Base-by-base conservation (phyloP, 2,329 filamentous ascomycete genomes). In the Fusarium siculi region DNA sequence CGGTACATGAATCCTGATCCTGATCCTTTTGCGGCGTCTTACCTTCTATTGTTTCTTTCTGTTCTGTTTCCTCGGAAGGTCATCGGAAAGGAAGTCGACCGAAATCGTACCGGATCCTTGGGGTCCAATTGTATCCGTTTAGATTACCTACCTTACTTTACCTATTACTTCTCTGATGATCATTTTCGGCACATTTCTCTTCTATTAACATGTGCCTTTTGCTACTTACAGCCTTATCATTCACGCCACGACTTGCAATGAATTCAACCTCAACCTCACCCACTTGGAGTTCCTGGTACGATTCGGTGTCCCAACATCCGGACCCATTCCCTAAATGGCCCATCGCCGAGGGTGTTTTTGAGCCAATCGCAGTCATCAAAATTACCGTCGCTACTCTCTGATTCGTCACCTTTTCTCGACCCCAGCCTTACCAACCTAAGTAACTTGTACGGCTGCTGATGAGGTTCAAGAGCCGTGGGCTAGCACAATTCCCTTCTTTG, bases 381-480 rank as follows among this genome's bases (percentile, higher is more conserved):
- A 81, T 81, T 80, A 80, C 77, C 66, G 79, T 61, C 57, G 32
- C 64, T 50, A 25, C 15, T 36, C 50, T 50, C 43, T 80, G 72
- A 81, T 80, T 80, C 70, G 79, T 56, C 62, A 40, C 37, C 47
- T 23, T 16, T 34, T 25, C 50, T 59, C 21, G 40, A 49, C 18
- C 55, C 56, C 59, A 69, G 66, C 56, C 58, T 69, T 69, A 57
- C 65, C 34, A 47, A 52, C 50, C 50, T 37, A 69, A 64, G 66
- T 69, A 49, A 55, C 25, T 63, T 50, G 65, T 68, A 63, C 65
- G 37, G 47, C 46, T 60, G 34, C 18, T 52, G 44, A 11, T 52
- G 28, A 64, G 63, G 34, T 30, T 62, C 46, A 50, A 63, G 63
- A 68, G 39, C 49, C 66, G 49, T 28, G 64, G 63, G 32, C 42